Base-by-base conservation (phyloP, 345 rosid genomes). In the Pseudoturritis turrita region DNA sequence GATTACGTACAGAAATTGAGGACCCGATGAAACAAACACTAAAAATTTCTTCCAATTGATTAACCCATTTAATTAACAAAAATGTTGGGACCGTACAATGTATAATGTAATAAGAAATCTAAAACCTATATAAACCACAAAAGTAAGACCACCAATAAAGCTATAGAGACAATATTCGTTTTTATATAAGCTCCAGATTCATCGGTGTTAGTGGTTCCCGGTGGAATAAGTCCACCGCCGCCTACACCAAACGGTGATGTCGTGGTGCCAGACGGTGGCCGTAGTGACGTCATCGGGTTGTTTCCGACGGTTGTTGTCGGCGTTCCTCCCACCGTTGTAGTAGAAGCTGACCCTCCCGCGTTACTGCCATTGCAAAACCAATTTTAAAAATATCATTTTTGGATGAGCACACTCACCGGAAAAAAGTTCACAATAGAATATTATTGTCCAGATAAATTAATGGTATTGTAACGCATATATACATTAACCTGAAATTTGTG, bases 181-280 rank as follows among this genome's bases (percentile, higher is more conserved):
- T 73, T 65, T 49, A 0, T 57, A 33, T 51, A 74, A 68, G 68
- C 68, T 74, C 62, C 56, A 33, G 78, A 74, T 50, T 74, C 78
- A 74, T 74, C 73, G 19, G 78, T 67, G 55, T 28, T 33, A 12
- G 68, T 59, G 31, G 68, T 74, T 74, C 78, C 78, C 15, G 65
- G 41, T 43, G 78, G 68, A 67, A 12, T 51, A 52, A 74, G 56
- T 15, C 68, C 78, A n/a, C 46, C 53, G 18, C 68, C 68, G 43
- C 50, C 39, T 31, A 60, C 35, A 18, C 73, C 78, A 17, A 67
- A 60, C 14, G 78, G 78, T 17, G 78, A 67, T 41, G 63, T 12
- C 11, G 61, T 74, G 45, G 72, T 74, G 44, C 53, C 58, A 19
- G 78, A 66, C 3, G 78, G 78, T 57, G 78, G 78, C 49, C 78